Evolutionary conservation across 768 basidiomycete species (phyloP).

Genomic region (Mycena indigotica): DNA sequence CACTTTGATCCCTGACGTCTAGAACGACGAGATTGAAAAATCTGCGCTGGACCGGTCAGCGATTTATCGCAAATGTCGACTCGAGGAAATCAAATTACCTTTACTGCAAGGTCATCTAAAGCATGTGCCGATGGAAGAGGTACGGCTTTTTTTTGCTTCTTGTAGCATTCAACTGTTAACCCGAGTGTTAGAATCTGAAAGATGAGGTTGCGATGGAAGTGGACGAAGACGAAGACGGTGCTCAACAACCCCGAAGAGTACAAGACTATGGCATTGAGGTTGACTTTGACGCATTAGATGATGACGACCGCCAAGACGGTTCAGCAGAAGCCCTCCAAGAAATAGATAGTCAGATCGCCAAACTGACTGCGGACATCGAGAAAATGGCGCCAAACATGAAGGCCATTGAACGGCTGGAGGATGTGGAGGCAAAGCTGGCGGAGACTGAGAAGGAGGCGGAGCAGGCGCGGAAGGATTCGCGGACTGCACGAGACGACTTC

Average conservation of each 20-base stretch:
- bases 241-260: slow-evolving; percentile 70
- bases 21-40: slow-evolving; percentile 93
- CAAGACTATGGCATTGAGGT: slow-evolving; percentile 89
- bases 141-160: slow-evolving; percentile 30
- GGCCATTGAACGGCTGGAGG: slow-evolving; percentile 86
- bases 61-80: slow-evolving; percentile 87
- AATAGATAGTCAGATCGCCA: slow-evolving; percentile 72
- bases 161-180: slow-evolving; percentile 6
- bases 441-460: slow-evolving; percentile 94
- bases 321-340: slow-evolving; percentile 65
- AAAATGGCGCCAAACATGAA: slow-evolving; percentile 97
- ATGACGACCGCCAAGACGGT: slow-evolving; percentile 74
- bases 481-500: slow-evolving; percentile 87
- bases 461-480: slow-evolving; percentile 87
- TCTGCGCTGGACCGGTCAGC: slow-evolving; percentile 81
- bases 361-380: slow-evolving; percentile 80
- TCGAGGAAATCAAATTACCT: slow-evolving; percentile 90
- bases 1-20: slow-evolving; percentile 7
- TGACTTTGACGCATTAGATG: slow-evolving; percentile 73
- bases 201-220: slow-evolving; percentile 91
- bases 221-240: slow-evolving; percentile 84
- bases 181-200: slow-evolving; percentile 62
- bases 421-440: slow-evolving; percentile 80
- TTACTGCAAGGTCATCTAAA: slow-evolving; percentile 73
- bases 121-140: slow-evolving; percentile 95